Evolutionary conservation across 768 basidiomycete genomes (phyloP).

Genomic region (Pisolithus orientalis): DNA sequence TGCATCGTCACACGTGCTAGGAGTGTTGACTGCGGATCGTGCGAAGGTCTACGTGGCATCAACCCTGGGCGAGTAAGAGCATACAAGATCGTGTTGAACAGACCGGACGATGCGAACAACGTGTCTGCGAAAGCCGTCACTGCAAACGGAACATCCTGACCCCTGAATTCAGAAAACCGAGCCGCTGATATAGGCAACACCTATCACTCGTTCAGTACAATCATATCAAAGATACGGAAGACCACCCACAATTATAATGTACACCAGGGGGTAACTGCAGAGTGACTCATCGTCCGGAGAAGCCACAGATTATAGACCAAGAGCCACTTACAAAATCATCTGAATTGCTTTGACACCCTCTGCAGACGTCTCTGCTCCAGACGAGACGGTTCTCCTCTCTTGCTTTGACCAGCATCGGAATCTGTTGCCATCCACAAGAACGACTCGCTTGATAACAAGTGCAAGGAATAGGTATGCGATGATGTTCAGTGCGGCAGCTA

Average conservation of each 20-base stretch:
- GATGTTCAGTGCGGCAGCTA: constrained; percentile 35
- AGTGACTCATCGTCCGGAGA: constrained; percentile 3
- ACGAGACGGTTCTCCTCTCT: constrained; percentile 7
- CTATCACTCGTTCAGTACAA: constrained; percentile 4
- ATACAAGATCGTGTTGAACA: constrained; percentile 39
- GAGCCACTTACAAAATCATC: constrained; percentile 41
- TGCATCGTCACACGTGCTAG: not conserved
- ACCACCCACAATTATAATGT: constrained; percentile 29
- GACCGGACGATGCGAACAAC: constrained; percentile 38
- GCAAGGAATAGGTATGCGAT: constrained; percentile 41
- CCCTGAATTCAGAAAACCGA: constrained; percentile 33
- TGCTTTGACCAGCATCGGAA: constrained; percentile 12
- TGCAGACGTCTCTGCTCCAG: not conserved
- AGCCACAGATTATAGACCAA: not conserved
- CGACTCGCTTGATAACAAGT: constrained; percentile 34
- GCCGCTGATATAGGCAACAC: constrained; percentile 37
- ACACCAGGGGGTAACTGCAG: constrained; percentile 41
- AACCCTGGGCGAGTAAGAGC: constrained; percentile 34
- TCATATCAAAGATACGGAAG: not conserved
- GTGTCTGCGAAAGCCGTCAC: constrained; percentile 34
- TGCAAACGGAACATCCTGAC: constrained; percentile 25
- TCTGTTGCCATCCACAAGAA: constrained; percentile 27
- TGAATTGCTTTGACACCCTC: constrained; percentile 32
- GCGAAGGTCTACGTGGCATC: constrained; percentile 18
- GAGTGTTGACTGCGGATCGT: not conserved